Evolutionary conservation across 768 basidiomycete genomes (phyloP), one percentile per base, ranked within the genome.

Genomic region (Hirschioporus abietinus): DNA sequence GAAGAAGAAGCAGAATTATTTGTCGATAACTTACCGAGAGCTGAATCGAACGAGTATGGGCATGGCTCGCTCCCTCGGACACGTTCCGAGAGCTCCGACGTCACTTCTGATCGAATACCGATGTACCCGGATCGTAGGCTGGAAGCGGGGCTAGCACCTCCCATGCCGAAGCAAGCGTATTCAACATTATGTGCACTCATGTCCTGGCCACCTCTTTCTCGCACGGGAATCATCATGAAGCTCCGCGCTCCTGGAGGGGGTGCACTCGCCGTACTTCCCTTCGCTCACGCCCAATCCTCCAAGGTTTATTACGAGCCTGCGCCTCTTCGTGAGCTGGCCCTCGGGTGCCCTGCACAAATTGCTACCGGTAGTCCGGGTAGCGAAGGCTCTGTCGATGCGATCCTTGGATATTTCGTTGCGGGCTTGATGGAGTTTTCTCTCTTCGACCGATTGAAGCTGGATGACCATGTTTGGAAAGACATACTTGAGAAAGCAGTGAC

Each of bases 401-500:
- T 61, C 30, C 25, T 34, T 61, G 60, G 60, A 61, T 61, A 61
- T 24, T 61, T 61, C 30, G 60, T 61, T 23, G 60, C 60, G 9
- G 60, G 60, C 60, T 23, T 61, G 10, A 61, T 61, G 60, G 60
- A 61, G 17, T 61, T 61, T 34, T 25, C 60, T 9, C 30, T 61
- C 25, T 61, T 61, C 17, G 60, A 61, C 60, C 60, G 60, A 25
- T 61, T 17, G 60, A 61, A 61, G 23, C 23, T 61, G 15, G 60
- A 61, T 24, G 60, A 61, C 23, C 25, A 25, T 24, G 18, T 34
- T 8, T 61, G 60, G 60, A 25, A 61, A 25, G 25, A 34, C 18
- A 61, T 61, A 24, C 30, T 61, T 25, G 60, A 61, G 60, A 61
- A 61, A 23, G 60, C 60, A 61, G 60, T 61, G 25, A 61, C 30